Conservation (phyloP, 768 basidiomycete genomes). For the Termitomyces sp. region DNA sequence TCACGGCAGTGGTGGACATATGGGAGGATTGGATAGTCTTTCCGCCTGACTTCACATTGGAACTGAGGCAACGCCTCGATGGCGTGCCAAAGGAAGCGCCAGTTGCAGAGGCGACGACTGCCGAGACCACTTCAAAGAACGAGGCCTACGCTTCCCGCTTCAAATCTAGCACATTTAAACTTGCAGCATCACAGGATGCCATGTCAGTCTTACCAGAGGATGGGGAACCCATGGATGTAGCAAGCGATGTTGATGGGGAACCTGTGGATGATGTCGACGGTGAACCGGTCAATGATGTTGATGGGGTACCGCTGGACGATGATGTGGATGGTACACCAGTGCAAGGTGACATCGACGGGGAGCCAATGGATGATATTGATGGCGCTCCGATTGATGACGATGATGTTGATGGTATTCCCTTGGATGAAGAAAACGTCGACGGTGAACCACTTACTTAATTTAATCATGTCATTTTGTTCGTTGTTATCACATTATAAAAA, state of each 20-base stretch:
- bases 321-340: constrained; percentile 43
- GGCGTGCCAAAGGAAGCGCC: constrained; percentile 36
- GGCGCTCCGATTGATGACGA: constrained; percentile 14
- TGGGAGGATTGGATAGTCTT: constrained; percentile 99
- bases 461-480: not conserved
- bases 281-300: constrained; percentile 32
- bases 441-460: not conserved
- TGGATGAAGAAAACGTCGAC: constrained; percentile 11
- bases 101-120: constrained; percentile 22
- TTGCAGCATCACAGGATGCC: constrained; percentile 38
- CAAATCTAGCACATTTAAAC: constrained; percentile 75
- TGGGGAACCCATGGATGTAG: constrained; percentile 25
- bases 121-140: constrained; percentile 18
- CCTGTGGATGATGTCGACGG: constrained; percentile 47
- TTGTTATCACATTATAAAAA: not conserved
- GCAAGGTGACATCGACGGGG: constrained; percentile 36
- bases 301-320: constrained; percentile 38
- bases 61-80: constrained; percentile 71
- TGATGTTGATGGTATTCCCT: constrained; percentile 11
- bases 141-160: constrained; percentile 54
- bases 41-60: constrained; percentile 75
- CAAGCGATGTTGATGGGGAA: constrained; percentile 35
- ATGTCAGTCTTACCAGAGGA: constrained; percentile 19
- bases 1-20: constrained; percentile 83
- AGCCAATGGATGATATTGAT: constrained; percentile 16